A percentile compares a stretch with the other conserved stretches of the same genome.
Conservation (phyloP, 2,329 filamentous ascomycete species). For the Aureobasidium zeae region DNA sequence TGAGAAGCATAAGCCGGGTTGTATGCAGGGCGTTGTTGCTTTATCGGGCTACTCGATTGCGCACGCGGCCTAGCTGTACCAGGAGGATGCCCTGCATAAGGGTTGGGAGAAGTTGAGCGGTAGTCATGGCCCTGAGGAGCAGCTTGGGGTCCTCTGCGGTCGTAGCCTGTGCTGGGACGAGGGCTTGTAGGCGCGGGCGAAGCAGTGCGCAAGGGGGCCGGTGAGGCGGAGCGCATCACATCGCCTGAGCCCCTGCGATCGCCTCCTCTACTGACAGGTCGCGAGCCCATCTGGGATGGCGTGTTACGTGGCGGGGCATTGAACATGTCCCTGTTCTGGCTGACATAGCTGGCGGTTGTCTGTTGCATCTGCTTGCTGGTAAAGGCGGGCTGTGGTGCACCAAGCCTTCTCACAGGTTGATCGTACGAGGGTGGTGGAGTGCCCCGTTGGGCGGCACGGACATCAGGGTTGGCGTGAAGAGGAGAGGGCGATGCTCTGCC, state of each 20-base stretch:
- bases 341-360: constrained; percentile 78
- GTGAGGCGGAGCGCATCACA: constrained; percentile 49
- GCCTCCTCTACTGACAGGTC: constrained; percentile 50
- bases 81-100: constrained; percentile 40
- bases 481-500: constrained; percentile 38
- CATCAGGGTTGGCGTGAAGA: constrained; percentile 33
- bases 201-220: constrained; percentile 51
- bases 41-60: constrained; percentile 35
- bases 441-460: constrained; percentile 53
- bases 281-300: constrained; percentile 34
- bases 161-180: constrained; percentile 9
- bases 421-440: constrained; percentile 87
- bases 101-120: constrained; percentile 54
- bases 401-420: constrained; percentile 63
- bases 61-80: constrained; percentile 24
- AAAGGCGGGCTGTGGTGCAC: constrained; percentile 82
- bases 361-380: constrained; percentile 94
- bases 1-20: constrained; percentile 28
- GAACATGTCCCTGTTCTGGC: constrained; percentile 76
- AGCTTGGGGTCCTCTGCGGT: constrained; percentile 31
- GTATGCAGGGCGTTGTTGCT: constrained; percentile 25
- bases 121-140: constrained; percentile 23
- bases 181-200: constrained; percentile 34
- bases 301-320: constrained; percentile 19
- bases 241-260: constrained; percentile 32